Percentiles rank a stretch among this genome's conserved stretches.
These are phyloP conservation scores for Xylaria castorea DNA, from an alignment of 495 filamentous ascomycete genomes.

Conservation along the genomic window DNA sequence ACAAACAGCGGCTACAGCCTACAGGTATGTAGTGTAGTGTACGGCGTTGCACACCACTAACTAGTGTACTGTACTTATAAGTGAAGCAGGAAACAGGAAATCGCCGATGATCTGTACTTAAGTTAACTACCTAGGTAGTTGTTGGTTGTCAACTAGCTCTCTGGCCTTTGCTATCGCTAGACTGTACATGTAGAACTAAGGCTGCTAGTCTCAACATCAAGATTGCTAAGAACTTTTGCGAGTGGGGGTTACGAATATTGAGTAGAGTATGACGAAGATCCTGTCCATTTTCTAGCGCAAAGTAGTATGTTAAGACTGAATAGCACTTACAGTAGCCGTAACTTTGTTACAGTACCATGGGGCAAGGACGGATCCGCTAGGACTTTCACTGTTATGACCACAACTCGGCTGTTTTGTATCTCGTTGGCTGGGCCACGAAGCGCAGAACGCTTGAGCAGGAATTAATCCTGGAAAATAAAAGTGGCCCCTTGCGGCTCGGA, in stretches of 20 bases:
- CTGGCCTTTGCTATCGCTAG: neutral
- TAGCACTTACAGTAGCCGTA: neutral
- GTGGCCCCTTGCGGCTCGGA: conserved; percentile 22
- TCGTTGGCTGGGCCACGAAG: conserved; percentile 16
- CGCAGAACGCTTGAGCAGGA: conserved; percentile 7
- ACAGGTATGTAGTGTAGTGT: neutral
- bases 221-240: neutral
- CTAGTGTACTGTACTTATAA: too few relatives aligned
- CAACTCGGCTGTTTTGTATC: conserved; percentile 1
- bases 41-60: neutral
- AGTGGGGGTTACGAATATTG: neutral
- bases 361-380: conserved; percentile 7
- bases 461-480: conserved; percentile 9
- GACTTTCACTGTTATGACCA: conserved; percentile 5
- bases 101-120: neutral
- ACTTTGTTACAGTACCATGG: neutral
- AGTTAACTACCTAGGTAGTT: too few relatives aligned
- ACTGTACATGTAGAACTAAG: neutral
- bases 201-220: neutral
- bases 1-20: conserved; percentile 18
- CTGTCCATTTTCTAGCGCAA: neutral
- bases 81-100: neutral
- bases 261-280: neutral
- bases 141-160: neutral
- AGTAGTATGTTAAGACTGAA: neutral